Evolutionary conservation across 805 yeast species (phyloP).

Genomic region (Crinitomyces ghanaensis): DNA sequence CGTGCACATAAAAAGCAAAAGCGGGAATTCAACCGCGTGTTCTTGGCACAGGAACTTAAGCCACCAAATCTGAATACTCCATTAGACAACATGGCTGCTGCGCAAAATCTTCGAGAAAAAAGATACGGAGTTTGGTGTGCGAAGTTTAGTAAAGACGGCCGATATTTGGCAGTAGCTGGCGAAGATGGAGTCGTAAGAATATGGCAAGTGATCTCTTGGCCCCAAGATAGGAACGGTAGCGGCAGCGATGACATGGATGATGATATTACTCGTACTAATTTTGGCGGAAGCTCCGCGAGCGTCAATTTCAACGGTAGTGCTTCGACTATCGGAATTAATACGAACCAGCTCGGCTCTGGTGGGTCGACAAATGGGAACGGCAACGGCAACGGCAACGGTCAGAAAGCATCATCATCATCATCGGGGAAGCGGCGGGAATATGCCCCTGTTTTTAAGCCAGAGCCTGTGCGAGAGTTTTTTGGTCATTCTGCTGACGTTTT

Average conservation of each 20-base stretch:
- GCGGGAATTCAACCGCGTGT: constrained; percentile 22
- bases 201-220: constrained; percentile 73
- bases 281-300: no score
- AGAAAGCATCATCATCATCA: no score
- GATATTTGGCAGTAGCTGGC: constrained; percentile 75
- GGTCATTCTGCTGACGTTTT: constrained; percentile 66
- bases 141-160: constrained; percentile 71
- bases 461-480: constrained; percentile 45
- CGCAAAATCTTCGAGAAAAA: no score
- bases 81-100: not conserved
- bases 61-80: constrained; percentile 2
- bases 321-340: no score
- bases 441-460: constrained; percentile 71
- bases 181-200: constrained; percentile 55
- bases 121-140: constrained; percentile 55
- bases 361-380: no score
- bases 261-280: constrained; percentile 9
- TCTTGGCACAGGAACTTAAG: constrained; percentile 27
- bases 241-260: constrained; percentile 24
- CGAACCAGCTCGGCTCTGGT: no score
- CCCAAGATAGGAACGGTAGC: constrained; percentile 60
- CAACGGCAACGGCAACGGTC: no score
- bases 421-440: constrained; percentile 22
- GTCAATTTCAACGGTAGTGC: no score
- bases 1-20: constrained; percentile 20